Evolutionary conservation across 2,329 filamentous ascomycete genomes (phyloP), one percentile per base, ranked within the genome.

Genomic region (Xylariaceae sp.): DNA sequence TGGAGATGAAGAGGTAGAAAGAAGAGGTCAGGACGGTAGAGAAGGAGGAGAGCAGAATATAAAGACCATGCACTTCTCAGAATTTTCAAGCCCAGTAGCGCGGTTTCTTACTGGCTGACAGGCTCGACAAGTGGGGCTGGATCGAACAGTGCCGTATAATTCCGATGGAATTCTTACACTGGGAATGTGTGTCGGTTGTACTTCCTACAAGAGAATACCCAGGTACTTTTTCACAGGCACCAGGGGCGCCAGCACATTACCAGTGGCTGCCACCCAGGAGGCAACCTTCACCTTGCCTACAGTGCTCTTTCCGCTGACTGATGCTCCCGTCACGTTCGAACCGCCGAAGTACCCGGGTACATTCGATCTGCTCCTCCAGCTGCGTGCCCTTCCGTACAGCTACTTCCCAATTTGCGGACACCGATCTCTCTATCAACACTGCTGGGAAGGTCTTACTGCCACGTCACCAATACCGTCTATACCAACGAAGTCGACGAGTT

Each of bases 1-100:
- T 78, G 82, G 83, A 85, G 83, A 85, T 80, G 68, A 69, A 69
- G 71, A 41, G 49, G 51, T 17, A 34, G 39, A 57, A 60, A 65
- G 59, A 62, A 68, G 62, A 62, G 56, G 64, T 66, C 65, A 70
- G 65, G 67, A 67, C 69, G 69, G 74, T 71, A 74, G 74, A 74
- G 49, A 51, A 51, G 49, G 49, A 51, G 23, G 23, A 41, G 51
- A 17, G 11, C 15, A 41, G 51, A 53, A 45, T 45, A 53, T 53
- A 45, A 45, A 44, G 51, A 53, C 15, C 51, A 53, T 41, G 35
- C 13, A 17, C 41, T 41, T 23, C 41, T 44, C 51, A 53, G 51
- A 53, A 53, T 41, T 45, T 53, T 53, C 51, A 45, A 45, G 51
- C 35, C 34, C 49, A 35, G 49, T 51, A 51, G 49, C 49, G 49